Evolutionary conservation across 2,329 filamentous ascomycete species (phyloP), one percentile per base, ranked within the genome.

Genomic region (Aspergillus flavus): DNA sequence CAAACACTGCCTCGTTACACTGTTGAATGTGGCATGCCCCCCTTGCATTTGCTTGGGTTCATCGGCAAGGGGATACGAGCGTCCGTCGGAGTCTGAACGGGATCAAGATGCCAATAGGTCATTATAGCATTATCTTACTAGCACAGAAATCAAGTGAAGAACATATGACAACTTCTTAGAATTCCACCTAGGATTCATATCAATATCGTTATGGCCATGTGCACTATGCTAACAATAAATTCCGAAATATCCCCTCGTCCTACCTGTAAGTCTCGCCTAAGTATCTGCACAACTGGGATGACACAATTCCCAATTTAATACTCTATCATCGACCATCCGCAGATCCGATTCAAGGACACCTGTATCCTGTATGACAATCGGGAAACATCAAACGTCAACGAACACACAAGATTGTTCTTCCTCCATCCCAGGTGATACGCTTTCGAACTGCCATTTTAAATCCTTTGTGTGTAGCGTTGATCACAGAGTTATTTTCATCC

Each of bases 341-440:
- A 19, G 3, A 53, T n/a, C 34, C 16, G 53, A 16, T 41, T 9
- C 28, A 7, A 14, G 21, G 12, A 16, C 23, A 50, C 21, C 30
- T 53, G 16, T 23, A 23, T 26, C 11, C n/a, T n/a, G 4, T 19
- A 19, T 45, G 21, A 3, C 32, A 23, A 16, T 7, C 16, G 6
- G 1, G 16, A 6, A 28, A 12, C 28, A 39, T 23, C n/a, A 19
- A 10, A 32, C n/a, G 19, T 58, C 54, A 70, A 19, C 64, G 66
- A 58, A 70, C 58, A 50, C 61, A 64, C 32, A 64, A 62, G 59
- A 72, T 71, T 6, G 70, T 68, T 23, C 65, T 60, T 11, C 70
- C 70, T 14, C 70, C 70, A 56, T 71, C 70, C 69, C 68, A 72
- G 6, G 69, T 72, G n/a, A 72, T 62, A 6, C 70, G 58, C 58